phyloP scores from a whole-genome alignment of 371 early-diverging fungal genomes.

The Lichtheimia ramosa region DNA sequence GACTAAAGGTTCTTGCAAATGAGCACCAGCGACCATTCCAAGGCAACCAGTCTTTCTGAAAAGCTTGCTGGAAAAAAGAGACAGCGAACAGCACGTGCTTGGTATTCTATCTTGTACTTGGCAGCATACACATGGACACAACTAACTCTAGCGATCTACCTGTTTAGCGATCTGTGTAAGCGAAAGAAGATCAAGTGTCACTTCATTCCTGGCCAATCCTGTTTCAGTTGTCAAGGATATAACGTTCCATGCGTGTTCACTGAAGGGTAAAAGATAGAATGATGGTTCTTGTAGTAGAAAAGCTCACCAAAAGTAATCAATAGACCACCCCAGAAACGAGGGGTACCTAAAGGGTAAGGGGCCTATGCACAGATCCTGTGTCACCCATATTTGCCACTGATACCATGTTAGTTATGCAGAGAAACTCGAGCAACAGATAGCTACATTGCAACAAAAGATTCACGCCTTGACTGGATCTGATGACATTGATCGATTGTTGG shows the following conservation, averaged over 20 bases:
- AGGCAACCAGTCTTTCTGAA: too few relatives aligned
- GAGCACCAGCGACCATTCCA: too few relatives aligned
- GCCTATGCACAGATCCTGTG: not conserved
- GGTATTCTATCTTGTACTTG: not conserved
- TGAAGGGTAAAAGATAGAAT: slow-evolving; percentile 7
- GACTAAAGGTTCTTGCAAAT: too few relatives aligned
- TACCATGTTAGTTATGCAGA: slow-evolving; percentile 35
- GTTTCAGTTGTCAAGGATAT: slow-evolving; percentile 33
- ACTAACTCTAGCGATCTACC: not conserved
- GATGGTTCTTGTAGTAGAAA: not conserved
- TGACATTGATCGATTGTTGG: slow-evolving; percentile 1
- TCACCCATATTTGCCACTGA: not conserved
- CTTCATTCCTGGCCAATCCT: slow-evolving; percentile 23
- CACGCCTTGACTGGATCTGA: slow-evolving; percentile 4
- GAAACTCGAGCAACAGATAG: slow-evolving; percentile 42
- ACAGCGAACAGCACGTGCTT: not conserved
- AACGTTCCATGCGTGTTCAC: slow-evolving; percentile 28
- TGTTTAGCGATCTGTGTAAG: slow-evolving; percentile 36
- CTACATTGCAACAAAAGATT: slow-evolving; percentile 31
- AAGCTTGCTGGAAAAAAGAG: not conserved
- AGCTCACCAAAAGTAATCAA: not conserved
- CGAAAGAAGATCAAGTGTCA: slow-evolving; percentile 37
- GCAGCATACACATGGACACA: too few relatives aligned
- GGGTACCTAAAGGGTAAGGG: slow-evolving; percentile 35
- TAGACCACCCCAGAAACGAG: slow-evolving; percentile 29